Conservation (phyloP, 2,329 filamentous ascomycete genomes). For the Cordyceps cateniannulata region DNA sequence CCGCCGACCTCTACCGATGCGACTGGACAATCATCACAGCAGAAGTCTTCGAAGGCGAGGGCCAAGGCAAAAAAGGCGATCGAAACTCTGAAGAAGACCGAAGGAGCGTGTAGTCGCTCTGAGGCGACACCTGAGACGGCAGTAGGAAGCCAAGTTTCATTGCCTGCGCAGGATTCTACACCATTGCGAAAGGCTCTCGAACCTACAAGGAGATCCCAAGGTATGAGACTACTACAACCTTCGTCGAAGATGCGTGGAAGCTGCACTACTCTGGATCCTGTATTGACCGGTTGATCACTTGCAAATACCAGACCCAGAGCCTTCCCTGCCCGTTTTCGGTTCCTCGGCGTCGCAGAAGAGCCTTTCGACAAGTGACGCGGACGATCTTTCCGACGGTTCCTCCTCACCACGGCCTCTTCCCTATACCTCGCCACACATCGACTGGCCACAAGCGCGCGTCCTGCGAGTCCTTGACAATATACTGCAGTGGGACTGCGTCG, state of each 20-base stretch:
- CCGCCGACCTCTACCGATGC: neutral
- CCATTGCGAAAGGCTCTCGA: neutral
- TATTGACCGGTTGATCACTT: too few species aligned
- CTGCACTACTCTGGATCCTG: too few species aligned
- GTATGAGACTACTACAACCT: neutral
- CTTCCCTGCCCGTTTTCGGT: neutral
- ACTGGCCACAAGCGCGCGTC: neutral
- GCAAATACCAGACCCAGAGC: neutral
- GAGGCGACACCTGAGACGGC: neutral
- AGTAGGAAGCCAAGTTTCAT: neutral
- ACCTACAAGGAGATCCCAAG: neutral
- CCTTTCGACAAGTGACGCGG: neutral
- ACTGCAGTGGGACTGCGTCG: conserved; percentile 4
- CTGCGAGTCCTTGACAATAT: neutral
- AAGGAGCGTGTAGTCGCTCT: neutral
- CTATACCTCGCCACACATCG: neutral
- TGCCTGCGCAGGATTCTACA: neutral
- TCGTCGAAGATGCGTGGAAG: too few species aligned
- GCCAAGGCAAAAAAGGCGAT: neutral
- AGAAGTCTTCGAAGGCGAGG: neutral
- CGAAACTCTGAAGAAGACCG: neutral
- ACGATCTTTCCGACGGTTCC: neutral
- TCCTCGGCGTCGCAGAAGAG: neutral
- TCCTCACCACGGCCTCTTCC: neutral
- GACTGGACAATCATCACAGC: neutral